These are phyloP conservation scores for Phytophthora lateralis DNA, from an alignment of 352 stramenopile genomes.

Conservation along the genomic window DNA sequence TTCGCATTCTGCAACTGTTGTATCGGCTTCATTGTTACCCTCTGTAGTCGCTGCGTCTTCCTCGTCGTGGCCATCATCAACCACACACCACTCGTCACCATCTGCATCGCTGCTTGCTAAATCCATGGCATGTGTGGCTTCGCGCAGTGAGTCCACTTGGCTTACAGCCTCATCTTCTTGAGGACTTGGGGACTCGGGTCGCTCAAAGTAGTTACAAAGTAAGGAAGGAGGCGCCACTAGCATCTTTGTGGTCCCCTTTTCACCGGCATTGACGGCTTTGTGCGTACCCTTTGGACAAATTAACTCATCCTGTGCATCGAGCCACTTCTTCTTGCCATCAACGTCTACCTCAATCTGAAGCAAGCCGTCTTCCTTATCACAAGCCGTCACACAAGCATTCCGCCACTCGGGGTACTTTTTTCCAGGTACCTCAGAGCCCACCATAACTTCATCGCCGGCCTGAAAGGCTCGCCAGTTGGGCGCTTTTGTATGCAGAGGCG, in stretches of 20 bases:
- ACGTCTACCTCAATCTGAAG: conserved; percentile 56
- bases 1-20: conserved; percentile 3
- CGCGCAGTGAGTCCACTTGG: conserved; percentile 13
- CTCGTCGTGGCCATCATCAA: conserved; percentile 9
- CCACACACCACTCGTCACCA: conserved; percentile 36
- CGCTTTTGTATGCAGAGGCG: conserved; percentile 88
- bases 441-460: conserved; percentile 57
- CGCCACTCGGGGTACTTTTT: conserved; percentile 68
- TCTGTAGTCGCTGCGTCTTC: background rate
- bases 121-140: conserved; percentile 13
- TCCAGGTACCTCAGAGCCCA: conserved; percentile 41
- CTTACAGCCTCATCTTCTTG: background rate
- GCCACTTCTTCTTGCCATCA: conserved; percentile 55
- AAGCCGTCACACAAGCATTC: conserved; percentile 46
- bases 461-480: conserved; percentile 71
- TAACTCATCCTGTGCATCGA: conserved; percentile 70
- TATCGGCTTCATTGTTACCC: conserved; percentile 2
- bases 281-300: conserved; percentile 65
- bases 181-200: conserved; percentile 1
- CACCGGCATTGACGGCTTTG: conserved; percentile 49
- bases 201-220: conserved; percentile 26
- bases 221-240: conserved; percentile 12
- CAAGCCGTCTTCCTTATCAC: conserved; percentile 22
- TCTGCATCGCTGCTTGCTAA: conserved; percentile 21
- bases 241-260: conserved; percentile 3